These are phyloP conservation scores for Physcia stellaris DNA, from an alignment of 495 filamentous ascomycete genomes.

Conservation along the genomic window DNA sequence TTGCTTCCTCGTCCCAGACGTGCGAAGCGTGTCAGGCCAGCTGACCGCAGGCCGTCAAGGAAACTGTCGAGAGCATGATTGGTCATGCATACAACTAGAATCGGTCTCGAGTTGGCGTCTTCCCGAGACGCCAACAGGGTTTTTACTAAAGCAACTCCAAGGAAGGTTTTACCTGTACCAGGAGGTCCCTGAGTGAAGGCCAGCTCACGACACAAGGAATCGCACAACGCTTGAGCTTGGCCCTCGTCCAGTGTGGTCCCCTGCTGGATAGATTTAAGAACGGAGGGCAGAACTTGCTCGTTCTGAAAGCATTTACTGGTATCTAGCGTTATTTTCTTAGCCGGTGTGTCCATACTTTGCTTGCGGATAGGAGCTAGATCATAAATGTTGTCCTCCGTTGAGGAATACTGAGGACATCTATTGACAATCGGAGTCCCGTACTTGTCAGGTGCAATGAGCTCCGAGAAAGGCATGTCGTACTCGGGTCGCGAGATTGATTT, in stretches of 20 bases:
- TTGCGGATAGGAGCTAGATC: too few relatives aligned
- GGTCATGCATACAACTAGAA: conserved; percentile 48
- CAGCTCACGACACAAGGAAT: conserved; percentile 36
- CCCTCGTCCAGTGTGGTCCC: conserved; percentile 37
- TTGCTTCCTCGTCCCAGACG: conserved; percentile 52
- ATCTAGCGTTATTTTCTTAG: too few relatives aligned
- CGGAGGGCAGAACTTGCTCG: too few relatives aligned
- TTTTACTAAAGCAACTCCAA: conserved; percentile 32
- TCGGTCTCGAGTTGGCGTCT: conserved; percentile 38
- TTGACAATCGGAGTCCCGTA: too few relatives aligned
- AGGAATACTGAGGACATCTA: too few relatives aligned
- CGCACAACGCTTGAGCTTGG: conserved; percentile 42
- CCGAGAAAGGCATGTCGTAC: conserved; percentile 36
- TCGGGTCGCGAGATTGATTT: conserved; percentile 10
- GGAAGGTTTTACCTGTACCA: conserved; percentile 40
- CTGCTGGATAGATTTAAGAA: conserved; percentile 18
- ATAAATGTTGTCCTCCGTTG: too few relatives aligned
- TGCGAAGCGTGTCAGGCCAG: conserved; percentile 40
- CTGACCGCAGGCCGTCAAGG: conserved; percentile 36
- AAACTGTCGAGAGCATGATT: conserved; percentile 61
- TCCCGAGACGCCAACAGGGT: conserved; percentile 41
- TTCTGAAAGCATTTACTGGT: too few relatives aligned
- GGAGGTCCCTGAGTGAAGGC: conserved; percentile 64
- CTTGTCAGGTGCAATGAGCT: conserved; percentile 43
- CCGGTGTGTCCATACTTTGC: too few relatives aligned